These are phyloP conservation scores for Pleurozium schreberi DNA, from an alignment of 225 moss, liverwort and hornwort genomes.

Conservation along the genomic window DNA sequence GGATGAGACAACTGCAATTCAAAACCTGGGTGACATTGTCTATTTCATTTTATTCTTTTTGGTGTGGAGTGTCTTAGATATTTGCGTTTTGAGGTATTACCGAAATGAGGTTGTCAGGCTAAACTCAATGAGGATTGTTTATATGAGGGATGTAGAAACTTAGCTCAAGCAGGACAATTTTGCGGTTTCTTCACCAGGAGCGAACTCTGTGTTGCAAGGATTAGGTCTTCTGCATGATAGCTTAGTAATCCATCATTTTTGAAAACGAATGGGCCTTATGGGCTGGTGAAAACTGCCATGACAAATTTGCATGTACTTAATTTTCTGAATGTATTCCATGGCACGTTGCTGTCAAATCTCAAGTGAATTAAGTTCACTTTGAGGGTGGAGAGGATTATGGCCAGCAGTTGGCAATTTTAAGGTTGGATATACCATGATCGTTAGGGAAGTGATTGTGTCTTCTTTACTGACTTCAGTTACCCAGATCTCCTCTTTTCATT, in stretches of 20 bases:
- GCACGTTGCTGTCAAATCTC: neutral
- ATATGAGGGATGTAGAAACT: too few species aligned
- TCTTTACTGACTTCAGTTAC: neutral
- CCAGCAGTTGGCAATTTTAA: neutral
- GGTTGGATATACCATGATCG: too few species aligned
- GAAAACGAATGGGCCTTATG: neutral
- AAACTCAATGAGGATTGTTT: neutral
- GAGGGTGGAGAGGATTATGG: neutral
- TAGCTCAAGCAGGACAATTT: neutral
- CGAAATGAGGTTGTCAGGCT: neutral
- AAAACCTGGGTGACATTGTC: neutral
- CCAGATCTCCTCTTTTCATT: neutral
- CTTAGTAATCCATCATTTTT: neutral
- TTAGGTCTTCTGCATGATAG: too few species aligned
- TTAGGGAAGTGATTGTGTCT: neutral
- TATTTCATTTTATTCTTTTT: neutral
- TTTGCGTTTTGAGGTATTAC: neutral
- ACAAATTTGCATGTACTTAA: too few species aligned
- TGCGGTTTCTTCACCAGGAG: neutral
- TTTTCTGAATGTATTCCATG: too few species aligned
- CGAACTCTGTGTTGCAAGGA: neutral
- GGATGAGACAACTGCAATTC: neutral
- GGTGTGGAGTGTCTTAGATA: neutral
- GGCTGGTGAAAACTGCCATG: neutral
- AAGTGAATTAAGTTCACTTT: neutral